Conservation (phyloP, 2,329 filamentous ascomycete genomes). For the Stagonosporopsis vannaccii region DNA sequence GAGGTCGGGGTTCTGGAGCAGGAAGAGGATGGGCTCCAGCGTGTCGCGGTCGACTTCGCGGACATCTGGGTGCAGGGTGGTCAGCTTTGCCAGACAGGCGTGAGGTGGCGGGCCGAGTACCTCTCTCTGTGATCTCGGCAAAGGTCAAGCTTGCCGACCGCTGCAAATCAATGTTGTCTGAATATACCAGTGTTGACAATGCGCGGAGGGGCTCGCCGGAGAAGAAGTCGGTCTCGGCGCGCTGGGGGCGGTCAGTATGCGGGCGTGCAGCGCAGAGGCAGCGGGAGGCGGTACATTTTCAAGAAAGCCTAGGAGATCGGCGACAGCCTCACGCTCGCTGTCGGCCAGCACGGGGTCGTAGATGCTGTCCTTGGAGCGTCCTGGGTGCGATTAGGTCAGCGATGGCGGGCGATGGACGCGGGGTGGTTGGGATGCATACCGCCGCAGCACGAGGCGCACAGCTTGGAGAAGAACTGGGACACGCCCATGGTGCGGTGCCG, state of each 20-base stretch:
- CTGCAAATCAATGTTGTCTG: slow-evolving; percentile 97
- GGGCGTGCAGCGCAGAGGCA: slow-evolving; percentile 3
- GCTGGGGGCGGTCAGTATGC: slow-evolving; percentile 62
- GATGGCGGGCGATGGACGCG: slow-evolving; percentile 4
- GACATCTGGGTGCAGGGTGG: slow-evolving; percentile 74
- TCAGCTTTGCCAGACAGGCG: slow-evolving; percentile 24
- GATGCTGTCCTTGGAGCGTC: slow-evolving; percentile 56
- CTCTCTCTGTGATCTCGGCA: slow-evolving; percentile 97
- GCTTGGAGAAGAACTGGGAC: slow-evolving; percentile 45
- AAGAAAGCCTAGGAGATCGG: slow-evolving; percentile 91
- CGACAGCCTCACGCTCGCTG: slow-evolving; percentile 95
- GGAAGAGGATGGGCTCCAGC: slow-evolving; percentile 92
- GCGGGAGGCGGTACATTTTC: slow-evolving; percentile 74
- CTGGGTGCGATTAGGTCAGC: slow-evolving; percentile 40
- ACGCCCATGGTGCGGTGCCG: slow-evolving; percentile 45
- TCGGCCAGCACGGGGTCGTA: slow-evolving; percentile 78
- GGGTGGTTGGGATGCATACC: slow-evolving; percentile 34
- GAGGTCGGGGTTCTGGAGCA: slow-evolving; percentile 93
- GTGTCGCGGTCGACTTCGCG: slow-evolving; percentile 94
- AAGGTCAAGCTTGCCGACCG: slow-evolving; percentile 97
- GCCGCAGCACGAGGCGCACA: slow-evolving; percentile 50
- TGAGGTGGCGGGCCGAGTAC: slow-evolving; percentile 58
- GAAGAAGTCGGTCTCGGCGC: slow-evolving; percentile 98
- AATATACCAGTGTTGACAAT: slow-evolving; percentile 94
- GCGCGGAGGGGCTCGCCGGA: slow-evolving; percentile 92